Evolutionary conservation across 345 rosid genomes (phyloP).

Genomic region (Firmiana major): DNA sequence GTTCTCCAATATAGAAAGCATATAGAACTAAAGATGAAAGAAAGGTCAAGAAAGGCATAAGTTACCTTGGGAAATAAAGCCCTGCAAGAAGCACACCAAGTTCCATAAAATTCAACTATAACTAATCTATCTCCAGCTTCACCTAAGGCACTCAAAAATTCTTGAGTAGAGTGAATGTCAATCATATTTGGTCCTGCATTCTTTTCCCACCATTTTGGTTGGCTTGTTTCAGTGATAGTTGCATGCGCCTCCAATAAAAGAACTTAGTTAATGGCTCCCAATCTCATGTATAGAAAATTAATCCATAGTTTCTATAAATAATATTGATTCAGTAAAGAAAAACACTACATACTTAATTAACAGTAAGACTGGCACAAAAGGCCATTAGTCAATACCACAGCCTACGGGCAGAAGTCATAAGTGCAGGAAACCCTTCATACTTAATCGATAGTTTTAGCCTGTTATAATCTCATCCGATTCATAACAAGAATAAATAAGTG

Average conservation of each 20-base stretch:
- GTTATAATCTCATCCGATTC: background rate
- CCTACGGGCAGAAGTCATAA: background rate
- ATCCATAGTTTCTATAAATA: background rate
- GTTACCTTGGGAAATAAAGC: conserved; percentile 85
- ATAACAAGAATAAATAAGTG: background rate
- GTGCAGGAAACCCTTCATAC: background rate
- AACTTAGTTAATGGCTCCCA: background rate
- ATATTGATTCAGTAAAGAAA: background rate
- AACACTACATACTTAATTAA: background rate
- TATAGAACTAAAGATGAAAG: background rate
- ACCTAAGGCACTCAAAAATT: conserved; percentile 64
- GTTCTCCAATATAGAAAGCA: background rate
- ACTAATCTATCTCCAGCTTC: conserved; percentile 81
- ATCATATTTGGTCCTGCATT: conserved; percentile 82
- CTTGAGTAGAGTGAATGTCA: conserved; percentile 78
- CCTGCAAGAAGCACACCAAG: conserved; percentile 97
- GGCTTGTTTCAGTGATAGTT: conserved; percentile 54
- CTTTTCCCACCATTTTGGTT: conserved; percentile 96
- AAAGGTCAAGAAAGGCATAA: background rate
- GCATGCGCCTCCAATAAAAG: conserved; percentile 53
- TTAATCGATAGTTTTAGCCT: background rate
- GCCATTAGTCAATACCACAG: background rate
- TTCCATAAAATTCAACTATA: conserved; percentile 88
- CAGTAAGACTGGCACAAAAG: background rate
- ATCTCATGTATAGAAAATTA: background rate